These are phyloP conservation scores for Clavaria fumosa DNA, from an alignment of 768 basidiomycete species.

Conservation along the genomic window DNA sequence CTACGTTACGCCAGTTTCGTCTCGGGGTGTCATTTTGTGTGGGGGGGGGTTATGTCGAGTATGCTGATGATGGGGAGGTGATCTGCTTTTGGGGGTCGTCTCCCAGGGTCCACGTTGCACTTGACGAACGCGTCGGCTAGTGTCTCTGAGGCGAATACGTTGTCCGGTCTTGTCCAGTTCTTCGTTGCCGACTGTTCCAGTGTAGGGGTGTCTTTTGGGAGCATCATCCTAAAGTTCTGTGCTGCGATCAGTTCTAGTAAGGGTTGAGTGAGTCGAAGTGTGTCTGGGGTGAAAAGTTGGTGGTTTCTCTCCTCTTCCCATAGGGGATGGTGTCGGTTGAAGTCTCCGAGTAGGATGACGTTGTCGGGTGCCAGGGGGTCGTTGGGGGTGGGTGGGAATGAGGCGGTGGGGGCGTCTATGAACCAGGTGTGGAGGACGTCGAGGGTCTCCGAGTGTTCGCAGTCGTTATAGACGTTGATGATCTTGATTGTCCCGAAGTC, in stretches of 20 bases:
- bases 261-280: conserved; percentile 11
- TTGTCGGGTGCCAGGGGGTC: neutral
- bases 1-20: neutral
- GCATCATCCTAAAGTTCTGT: conserved; percentile 19
- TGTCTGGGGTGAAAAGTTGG: conserved; percentile 21
- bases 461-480: conserved; percentile 17
- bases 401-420: no score
- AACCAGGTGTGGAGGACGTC: conserved; percentile 3
- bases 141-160: neutral
- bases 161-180: conserved; percentile 19
- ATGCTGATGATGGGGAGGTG: conserved; percentile 1
- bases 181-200: conserved; percentile 16
- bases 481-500: conserved; percentile 10
- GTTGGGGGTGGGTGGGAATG: conserved; percentile 12
- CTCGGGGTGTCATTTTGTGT: neutral
- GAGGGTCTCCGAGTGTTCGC: conserved; percentile 7
- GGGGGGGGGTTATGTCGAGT: neutral
- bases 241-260: conserved; percentile 16
- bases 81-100: neutral
- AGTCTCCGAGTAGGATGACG: neutral
- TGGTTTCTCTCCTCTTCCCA: neutral
- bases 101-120: neutral
- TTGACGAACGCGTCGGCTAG: neutral
- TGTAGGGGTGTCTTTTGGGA: conserved; percentile 22
- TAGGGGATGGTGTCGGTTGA: neutral